Evolutionary conservation across 2,329 filamentous ascomycete species (phyloP), one percentile per base, ranked within the genome.

Genomic region (Diaporthe helianthi): DNA sequence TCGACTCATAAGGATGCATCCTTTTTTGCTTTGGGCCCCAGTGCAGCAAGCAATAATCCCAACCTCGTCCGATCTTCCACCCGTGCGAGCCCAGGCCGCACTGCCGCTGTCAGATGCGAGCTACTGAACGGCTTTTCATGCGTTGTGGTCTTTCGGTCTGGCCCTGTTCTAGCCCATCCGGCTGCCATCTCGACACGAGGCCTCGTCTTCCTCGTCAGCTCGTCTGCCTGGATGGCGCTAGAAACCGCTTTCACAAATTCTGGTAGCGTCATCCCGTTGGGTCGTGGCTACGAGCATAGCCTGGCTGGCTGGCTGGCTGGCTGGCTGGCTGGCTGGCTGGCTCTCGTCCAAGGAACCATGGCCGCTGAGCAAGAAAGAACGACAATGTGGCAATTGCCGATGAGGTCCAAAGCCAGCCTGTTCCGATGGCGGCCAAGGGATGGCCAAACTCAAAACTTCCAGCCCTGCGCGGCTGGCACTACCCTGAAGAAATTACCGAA

Each of bases 381-480:
- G 58, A 49, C 44, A 63, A 63, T 19, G 44, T 49, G 58, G n/a
- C 58, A 63, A 63, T 29, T 63, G 44, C 58, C 58, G 44, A 36
- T 15, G 13, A 63, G 58, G 13, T 49, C n/a, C 8, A 49, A 36
- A 24, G n/a, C 15, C 58, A 63, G 58, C 44, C 29, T 36, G 58
- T 47, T 33, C 44, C 29, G 12, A 36, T 8, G 5, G 44, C 29
- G 5, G 44, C 29, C 58, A 49, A 63, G 58, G 9, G n/a, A 49
- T 19, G 44, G 15, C n/a, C 58, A 63, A 63, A 63, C 58, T 49
- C 13, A 36, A 63, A 63, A 49, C 7, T 49, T 31, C 44, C 58
- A 63, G 58, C 58, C 58, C 58, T 63, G 58, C 44, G 58, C 44
- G 44, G 58, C 58, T 63, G 58, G 58, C 47, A 24, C 24, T 41